Evolutionary conservation across 805 yeast genomes (phyloP), one percentile per base, ranked within the genome.

Genomic region (Priceomyces castillae): DNA sequence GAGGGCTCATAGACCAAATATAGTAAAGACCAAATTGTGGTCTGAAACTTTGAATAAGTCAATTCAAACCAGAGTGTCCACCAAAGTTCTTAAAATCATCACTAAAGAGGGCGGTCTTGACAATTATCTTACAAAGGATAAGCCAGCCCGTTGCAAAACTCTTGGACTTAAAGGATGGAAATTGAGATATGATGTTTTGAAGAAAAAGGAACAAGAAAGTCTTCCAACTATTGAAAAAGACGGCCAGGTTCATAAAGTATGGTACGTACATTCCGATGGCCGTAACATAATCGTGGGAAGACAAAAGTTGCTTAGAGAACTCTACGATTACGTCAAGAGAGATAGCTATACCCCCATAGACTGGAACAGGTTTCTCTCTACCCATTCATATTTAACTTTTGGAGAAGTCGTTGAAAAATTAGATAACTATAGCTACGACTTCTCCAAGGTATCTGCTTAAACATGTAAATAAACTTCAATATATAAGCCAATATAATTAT

Each of bases 71-170:
- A 80, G 76, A 46, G 81, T 90, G 28, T 82, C 90, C 6, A 78
- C 97, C 4, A 78, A 83, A 46, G 97, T 90, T 4, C 74, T 94
- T 58, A 81, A 83, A 56, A 90, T 97, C 0, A 84, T 94, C 46
- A 84, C 87, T 46, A 87, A 82, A 54, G 98, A 92, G 63, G 99
- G 99, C 48, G 99, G 99, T 4, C 73, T 94, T 44, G 99, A 94
- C 60, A 82, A 82, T 50, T 94, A 94, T 61, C 65, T 94, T 48
- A 76, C 81, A 34, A 94, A 94, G 65, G 95, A 90, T 46, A 88
- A 86, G 52, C 73, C 95, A 4, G 95, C 95, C 2, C 77, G 99
- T 69, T 74, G 88, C 51, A 94, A 94, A 70, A 96, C 94, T 61
- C 70, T 94, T 58, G 99, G 99, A 0, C 84, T 90, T 42, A 73